These are phyloP conservation scores for Barnettozyma populi DNA, from an alignment of 805 yeast genomes.

Conservation along the genomic window DNA sequence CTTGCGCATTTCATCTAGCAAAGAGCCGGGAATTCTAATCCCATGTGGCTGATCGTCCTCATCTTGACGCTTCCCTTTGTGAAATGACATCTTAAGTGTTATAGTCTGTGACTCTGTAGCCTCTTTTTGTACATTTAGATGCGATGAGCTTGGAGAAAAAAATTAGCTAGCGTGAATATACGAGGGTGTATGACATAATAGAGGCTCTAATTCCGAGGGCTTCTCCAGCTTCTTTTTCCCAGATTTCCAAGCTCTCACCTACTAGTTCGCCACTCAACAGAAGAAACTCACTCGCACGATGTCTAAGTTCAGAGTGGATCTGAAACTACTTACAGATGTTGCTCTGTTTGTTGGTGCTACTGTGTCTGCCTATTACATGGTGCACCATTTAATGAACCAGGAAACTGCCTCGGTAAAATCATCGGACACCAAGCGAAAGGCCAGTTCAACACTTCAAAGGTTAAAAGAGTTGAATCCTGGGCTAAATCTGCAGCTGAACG, in stretches of 20 bases:
- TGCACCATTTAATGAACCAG: constrained; percentile 39
- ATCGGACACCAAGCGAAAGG: constrained; percentile 57
- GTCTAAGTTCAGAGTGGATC: constrained; percentile 31
- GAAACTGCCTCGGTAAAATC: constrained; percentile 44
- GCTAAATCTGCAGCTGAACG: constrained; percentile 47
- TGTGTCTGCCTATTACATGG: constrained; percentile 60
- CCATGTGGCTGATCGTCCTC: constrained; percentile 30
- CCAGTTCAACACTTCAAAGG: constrained; percentile 49
- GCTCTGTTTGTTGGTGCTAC: constrained; percentile 58
- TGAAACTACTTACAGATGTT: constrained; percentile 39
- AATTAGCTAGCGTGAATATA: too few relatives aligned
- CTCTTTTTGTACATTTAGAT: background rate
- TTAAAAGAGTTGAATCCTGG: constrained; percentile 57
- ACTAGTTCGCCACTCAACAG: background rate
- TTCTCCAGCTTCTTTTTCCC: background rate
- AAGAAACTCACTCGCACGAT: constrained; percentile 8
- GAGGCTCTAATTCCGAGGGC: background rate
- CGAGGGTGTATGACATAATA: too few relatives aligned
- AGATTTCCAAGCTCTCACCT: background rate
- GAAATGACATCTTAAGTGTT: background rate
- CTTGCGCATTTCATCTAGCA: constrained; percentile 48
- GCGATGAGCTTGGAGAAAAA: constrained; percentile 1
- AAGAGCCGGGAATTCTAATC: constrained; percentile 50
- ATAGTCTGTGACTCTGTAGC: too few relatives aligned
- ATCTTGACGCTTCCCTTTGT: constrained; percentile 10